Evolutionary conservation across 2,329 filamentous ascomycete genomes (phyloP).

Genomic region (Dothideomycetes sp.): DNA sequence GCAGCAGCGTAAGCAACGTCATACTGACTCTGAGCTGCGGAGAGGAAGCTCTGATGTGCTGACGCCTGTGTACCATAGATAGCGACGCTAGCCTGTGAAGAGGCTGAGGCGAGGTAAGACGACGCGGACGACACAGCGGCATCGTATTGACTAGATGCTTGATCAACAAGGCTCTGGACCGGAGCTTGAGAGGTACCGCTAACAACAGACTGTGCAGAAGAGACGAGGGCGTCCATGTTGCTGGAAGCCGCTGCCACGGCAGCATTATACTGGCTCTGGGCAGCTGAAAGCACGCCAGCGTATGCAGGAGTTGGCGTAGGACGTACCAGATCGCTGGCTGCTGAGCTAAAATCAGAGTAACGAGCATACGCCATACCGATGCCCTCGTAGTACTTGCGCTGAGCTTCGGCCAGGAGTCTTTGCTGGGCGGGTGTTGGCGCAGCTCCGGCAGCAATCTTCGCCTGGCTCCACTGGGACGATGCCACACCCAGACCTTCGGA

Average conservation of each 20-base stretch:
- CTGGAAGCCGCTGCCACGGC: conserved; percentile 26
- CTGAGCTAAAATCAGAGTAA: conserved; percentile 65
- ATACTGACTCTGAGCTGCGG: conserved; percentile 44
- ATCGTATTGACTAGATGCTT: conserved; percentile 24
- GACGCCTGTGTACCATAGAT: conserved; percentile 52
- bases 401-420: conserved; percentile 48
- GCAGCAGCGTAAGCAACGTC: conserved; percentile 26
- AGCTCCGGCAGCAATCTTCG: conserved; percentile 56
- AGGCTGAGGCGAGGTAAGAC: conserved; percentile 6
- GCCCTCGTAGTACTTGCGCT: conserved; percentile 67
- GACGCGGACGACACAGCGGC: conserved; percentile 23
- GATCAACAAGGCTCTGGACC: conserved; percentile 22
- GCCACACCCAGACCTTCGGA: conserved; percentile 62
- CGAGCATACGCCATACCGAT: conserved; percentile 69
- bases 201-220: conserved; percentile 19
- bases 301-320: conserved; percentile 53
- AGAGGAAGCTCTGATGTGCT: conserved; percentile 62
- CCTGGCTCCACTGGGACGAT: conserved; percentile 60
- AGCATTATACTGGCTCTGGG: conserved; percentile 33
- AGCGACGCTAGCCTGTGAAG: conserved; percentile 27
- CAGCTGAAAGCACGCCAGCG: conserved; percentile 60
- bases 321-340: conserved; percentile 53
- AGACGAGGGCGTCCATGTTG: conserved; percentile 21
- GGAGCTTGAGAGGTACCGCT: conserved; percentile 19
- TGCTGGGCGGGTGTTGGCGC: conserved; percentile 50